phyloP scores from a whole-genome alignment of 2,329 filamentous ascomycete genomes.

The Exophiala sp. region DNA sequence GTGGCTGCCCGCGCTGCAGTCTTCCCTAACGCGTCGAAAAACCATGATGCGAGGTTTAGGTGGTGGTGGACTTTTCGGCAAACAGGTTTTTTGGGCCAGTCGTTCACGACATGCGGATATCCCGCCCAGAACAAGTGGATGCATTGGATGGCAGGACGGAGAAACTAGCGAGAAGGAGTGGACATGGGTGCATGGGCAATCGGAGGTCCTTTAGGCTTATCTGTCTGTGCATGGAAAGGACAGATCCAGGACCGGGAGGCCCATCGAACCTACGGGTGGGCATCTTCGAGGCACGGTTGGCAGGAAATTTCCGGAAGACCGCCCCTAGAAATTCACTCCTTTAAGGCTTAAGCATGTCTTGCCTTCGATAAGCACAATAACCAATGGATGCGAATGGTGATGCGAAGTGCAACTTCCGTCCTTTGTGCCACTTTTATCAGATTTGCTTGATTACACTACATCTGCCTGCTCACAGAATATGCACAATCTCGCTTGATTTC shows the following conservation, averaged over 20 bases:
- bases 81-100: constrained; percentile 1
- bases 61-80: not conserved
- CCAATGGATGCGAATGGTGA: too few species aligned
- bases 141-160: not conserved
- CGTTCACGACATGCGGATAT: not conserved
- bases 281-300: not conserved
- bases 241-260: not conserved
- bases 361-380: too few species aligned
- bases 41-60: not conserved
- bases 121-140: not conserved
- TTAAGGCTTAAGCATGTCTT: not conserved
- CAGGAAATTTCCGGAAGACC: not conserved
- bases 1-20: not conserved
- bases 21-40: not conserved
- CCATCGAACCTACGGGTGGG: not conserved
- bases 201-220: not conserved
- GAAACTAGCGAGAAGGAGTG: not conserved
- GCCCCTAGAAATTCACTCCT: not conserved
- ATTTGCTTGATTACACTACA: too few species aligned
- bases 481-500: too few species aligned
- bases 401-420: not conserved
- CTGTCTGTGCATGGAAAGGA: not conserved
- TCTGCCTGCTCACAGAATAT: too few species aligned
- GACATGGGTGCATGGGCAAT: not conserved
- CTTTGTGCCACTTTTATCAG: not conserved